phyloP scores from a whole-genome alignment of 192 early-diverging fungal genomes.

The Polychytrium aggregatum region DNA sequence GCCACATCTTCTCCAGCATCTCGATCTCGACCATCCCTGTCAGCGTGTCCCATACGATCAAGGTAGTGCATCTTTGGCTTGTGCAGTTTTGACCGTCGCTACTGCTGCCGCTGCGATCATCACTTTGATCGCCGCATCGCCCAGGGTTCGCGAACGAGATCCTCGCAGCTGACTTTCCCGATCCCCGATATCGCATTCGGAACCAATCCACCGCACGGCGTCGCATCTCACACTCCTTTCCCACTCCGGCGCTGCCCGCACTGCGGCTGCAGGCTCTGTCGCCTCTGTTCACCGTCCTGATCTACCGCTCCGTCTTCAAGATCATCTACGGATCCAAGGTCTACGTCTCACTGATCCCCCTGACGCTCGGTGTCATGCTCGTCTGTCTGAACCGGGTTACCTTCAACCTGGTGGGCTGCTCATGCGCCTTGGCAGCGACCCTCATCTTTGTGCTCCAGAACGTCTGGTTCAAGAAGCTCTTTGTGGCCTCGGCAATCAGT shows the following conservation, averaged over 20 bases:
- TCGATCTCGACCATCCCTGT: constrained; percentile 74
- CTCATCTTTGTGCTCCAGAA: constrained; percentile 81
- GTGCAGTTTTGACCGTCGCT: too few relatives aligned
- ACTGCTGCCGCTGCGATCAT: too few relatives aligned
- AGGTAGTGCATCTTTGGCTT: constrained; percentile 36
- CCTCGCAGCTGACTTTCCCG: too few relatives aligned
- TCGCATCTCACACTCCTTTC: too few relatives aligned
- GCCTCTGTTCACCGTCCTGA: constrained; percentile 74
- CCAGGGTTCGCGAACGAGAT: too few relatives aligned
- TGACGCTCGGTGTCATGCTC: constrained; percentile 82
- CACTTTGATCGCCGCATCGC: too few relatives aligned
- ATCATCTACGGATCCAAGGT: constrained; percentile 60
- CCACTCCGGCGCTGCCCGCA: too few relatives aligned
- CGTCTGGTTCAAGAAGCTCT: constrained; percentile 71
- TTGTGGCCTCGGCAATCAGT: constrained; percentile 20
- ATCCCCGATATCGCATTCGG: too few relatives aligned
- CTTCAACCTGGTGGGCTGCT: constrained; percentile 59
- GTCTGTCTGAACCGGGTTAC: constrained; percentile 65
- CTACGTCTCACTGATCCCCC: constrained; percentile 63
- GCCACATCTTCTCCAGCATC: constrained; percentile 68
- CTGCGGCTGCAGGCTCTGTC: constrained; percentile 67
- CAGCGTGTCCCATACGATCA: constrained; percentile 79
- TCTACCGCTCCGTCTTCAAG: constrained; percentile 59
- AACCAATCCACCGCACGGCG: too few relatives aligned
- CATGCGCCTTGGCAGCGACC: constrained; percentile 63